A percentile compares a stretch with the other conserved stretches of the same genome.
Conservation (phyloP, 1,139 yeast species). For the Scheffersomyces titani region DNA sequence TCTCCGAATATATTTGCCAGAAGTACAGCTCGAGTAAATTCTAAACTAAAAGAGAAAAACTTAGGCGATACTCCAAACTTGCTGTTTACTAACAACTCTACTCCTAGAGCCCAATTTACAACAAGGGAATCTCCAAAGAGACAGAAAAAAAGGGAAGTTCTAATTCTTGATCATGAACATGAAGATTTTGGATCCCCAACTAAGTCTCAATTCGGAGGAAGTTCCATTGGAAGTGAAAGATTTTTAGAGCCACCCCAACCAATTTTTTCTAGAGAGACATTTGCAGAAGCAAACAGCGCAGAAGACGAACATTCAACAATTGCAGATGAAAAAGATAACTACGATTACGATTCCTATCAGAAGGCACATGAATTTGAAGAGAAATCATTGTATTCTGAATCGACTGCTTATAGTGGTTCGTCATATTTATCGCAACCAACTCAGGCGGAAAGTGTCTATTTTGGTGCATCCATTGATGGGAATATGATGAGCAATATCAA, state of each 20-base stretch:
- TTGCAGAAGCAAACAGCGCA: constrained; percentile 57
- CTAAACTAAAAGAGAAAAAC: constrained; percentile 22
- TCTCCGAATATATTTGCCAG: constrained; percentile 50
- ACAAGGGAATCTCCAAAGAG: constrained; percentile 68
- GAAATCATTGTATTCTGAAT: constrained; percentile 38
- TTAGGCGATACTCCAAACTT: constrained; percentile 29
- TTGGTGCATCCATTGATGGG: constrained; percentile 47
- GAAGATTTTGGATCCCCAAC: constrained; percentile 38
- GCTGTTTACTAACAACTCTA: constrained; percentile 19
- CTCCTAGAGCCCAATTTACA: constrained; percentile 59
- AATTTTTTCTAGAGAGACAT: constrained; percentile 61
- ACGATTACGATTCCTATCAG: constrained; percentile 40
- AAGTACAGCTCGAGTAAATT: constrained; percentile 54
- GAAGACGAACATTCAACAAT: constrained; percentile 32
- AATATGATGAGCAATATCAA: constrained; percentile 47
- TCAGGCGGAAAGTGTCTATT: constrained; percentile 34
- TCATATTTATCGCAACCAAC: constrained; percentile 22
- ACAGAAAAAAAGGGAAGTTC: constrained; percentile 47
- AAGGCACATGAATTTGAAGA: constrained; percentile 38
- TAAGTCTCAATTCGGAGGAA: constrained; percentile 27
- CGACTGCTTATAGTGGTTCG: constrained; percentile 40
- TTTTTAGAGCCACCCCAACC: constrained; percentile 66
- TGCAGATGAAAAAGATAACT: constrained; percentile 21
- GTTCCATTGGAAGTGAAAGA: constrained; percentile 46
- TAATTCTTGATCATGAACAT: constrained; percentile 46